Base-by-base conservation (phyloP, 139 green algal genomes). In the Tetratostichococcus sp. region DNA sequence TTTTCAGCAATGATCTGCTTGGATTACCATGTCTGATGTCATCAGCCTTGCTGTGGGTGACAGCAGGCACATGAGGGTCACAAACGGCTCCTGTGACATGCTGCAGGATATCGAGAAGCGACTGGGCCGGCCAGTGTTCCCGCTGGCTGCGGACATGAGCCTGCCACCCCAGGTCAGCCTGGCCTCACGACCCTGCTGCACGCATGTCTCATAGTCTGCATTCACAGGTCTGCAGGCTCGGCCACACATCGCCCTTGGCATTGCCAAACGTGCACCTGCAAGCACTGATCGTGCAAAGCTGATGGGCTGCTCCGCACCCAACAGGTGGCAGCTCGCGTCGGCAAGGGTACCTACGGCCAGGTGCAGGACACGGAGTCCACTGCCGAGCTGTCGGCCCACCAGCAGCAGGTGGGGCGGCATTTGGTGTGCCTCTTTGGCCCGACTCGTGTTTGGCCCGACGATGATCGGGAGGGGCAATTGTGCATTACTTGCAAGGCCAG, bases 71-170 rank as follows among this genome's bases (percentile, higher is more conserved):
- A 57, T 76, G n/a, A n/a, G n/a, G n/a, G 50, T 17, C 50, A 62
- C 50, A 25, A 26, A 58, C 32, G 31, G 30, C 22, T 50, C 25
- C 25, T 16, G 72, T n/a, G n/a, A n/a, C 59, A 25, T 22, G 25
- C 57, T 93, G 71, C 74, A 83, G 57, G 85, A 90, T 6, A 79
- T 95, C 0, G 88, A 97, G 78, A 72, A 66, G 30, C 80, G 91
- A 23, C 71, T 95, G 16, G 75, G 81, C 19, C 75, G 72, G 30
- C 34, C 78, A 28, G 74, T 93, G 2, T 68, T 75, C 2, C 43
- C 77, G 19, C 65, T 94, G n/a, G 59, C 35, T 2, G 68, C 84
- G 1, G 89, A 95, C 79, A 43, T 95, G 32, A 81, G 34, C 4
- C 81, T 95, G 66, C 90, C 90, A 1, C 22, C 72, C 23, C 69